Percentiles rank a stretch among this genome's conserved stretches.
Evolutionary conservation across 2,329 filamentous ascomycete genomes (phyloP).

Genomic region (Colletotrichum orchidophilum): DNA sequence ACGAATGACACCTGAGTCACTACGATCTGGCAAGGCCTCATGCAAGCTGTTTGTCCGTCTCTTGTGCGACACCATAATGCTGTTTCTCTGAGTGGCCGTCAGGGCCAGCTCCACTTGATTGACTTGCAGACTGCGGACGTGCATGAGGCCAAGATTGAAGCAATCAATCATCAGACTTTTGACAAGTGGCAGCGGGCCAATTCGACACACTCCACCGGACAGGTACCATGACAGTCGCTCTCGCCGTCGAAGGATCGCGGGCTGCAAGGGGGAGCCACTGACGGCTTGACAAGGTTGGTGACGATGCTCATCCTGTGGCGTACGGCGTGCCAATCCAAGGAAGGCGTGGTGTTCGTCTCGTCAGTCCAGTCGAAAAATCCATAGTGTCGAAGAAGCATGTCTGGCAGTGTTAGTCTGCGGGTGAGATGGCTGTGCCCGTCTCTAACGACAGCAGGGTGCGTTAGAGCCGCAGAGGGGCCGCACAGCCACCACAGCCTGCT

Average conservation of each 20-base stretch:
- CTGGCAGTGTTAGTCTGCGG: constrained; percentile 7
- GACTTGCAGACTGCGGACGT: constrained; percentile 3
- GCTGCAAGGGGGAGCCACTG: constrained; percentile 28
- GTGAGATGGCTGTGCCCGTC: constrained; percentile 17
- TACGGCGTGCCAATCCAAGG: neutral
- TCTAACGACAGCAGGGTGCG: neutral
- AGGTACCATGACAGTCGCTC: constrained; percentile 16
- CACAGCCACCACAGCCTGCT: constrained; percentile 26
- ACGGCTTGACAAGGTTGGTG: neutral
- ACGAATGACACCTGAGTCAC: constrained; percentile 22
- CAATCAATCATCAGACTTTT: neutral
- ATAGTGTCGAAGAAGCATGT: neutral
- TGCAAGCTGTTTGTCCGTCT: constrained; percentile 20
- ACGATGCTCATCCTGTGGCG: neutral
- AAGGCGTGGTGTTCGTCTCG: neutral
- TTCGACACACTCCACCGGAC: neutral
- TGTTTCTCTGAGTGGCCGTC: neutral
- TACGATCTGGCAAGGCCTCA: neutral
- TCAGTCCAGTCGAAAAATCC: neutral
- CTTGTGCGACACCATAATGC: neutral
- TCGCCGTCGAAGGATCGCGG: constrained; percentile 14
- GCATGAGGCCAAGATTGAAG: constrained; percentile 3
- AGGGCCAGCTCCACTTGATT: neutral
- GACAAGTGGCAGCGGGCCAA: neutral
- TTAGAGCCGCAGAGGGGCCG: neutral